Conservation (phyloP, 352 stramenopile genomes). For the Phytopythium oedochilum region DNA sequence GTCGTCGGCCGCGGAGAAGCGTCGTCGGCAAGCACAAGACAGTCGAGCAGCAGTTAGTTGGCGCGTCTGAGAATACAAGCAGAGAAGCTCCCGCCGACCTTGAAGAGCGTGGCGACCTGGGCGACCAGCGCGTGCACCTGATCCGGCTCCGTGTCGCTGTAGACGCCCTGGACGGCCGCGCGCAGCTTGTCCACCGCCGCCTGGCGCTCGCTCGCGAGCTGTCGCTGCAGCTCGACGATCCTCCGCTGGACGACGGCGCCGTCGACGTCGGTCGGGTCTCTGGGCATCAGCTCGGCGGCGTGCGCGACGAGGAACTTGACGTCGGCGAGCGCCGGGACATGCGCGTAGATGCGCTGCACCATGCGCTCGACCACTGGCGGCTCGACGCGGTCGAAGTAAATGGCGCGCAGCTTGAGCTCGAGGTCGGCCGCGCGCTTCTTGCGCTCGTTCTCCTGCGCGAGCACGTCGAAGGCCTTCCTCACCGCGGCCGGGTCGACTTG, state of each 20-base stretch:
- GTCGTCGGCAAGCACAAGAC: background rate
- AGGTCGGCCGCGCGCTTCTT: conserved; percentile 83
- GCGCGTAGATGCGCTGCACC: conserved; percentile 75
- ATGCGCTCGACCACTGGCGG: conserved; percentile 70
- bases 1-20: background rate
- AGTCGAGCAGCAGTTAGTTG: background rate
- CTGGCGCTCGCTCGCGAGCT: conserved; percentile 55
- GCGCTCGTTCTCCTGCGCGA: conserved; percentile 46
- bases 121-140: conserved; percentile 48
- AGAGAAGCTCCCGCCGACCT: conserved; percentile 24
- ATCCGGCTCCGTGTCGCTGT: conserved; percentile 76
- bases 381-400: conserved; percentile 90
- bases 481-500: background rate
- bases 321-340: conserved; percentile 65
- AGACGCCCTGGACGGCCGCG: conserved; percentile 49
- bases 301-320: conserved; percentile 83
- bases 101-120: conserved; percentile 65
- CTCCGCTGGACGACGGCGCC: conserved; percentile 45
- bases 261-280: conserved; percentile 57
- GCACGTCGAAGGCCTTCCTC: conserved; percentile 26
- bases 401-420: conserved; percentile 84
- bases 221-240: conserved; percentile 58
- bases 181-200: conserved; percentile 70
- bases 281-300: conserved; percentile 64
- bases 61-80: background rate